These are phyloP conservation scores for Rosa lucieae DNA, from an alignment of 306 rosid genomes.

Conservation along the genomic window DNA sequence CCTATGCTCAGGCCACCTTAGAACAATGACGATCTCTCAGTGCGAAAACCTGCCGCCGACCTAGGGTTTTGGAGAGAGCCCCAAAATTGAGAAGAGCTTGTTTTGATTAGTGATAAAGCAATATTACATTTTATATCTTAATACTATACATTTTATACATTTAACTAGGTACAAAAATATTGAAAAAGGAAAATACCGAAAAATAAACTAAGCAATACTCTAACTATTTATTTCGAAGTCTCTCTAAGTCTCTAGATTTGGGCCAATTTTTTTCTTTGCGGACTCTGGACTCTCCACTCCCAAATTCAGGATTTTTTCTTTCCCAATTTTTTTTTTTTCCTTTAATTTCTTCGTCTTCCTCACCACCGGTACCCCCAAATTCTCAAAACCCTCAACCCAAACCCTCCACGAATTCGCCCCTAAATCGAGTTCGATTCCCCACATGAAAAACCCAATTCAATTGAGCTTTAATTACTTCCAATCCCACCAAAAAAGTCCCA, in stretches of 20 bases:
- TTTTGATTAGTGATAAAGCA: too few species aligned
- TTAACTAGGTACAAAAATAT: too few species aligned
- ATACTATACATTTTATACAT: too few species aligned
- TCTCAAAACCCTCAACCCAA: constrained; percentile 22
- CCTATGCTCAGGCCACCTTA: too few species aligned
- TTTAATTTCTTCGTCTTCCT: not conserved
- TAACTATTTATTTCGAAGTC: not conserved
- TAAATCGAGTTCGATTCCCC: constrained; percentile 5
- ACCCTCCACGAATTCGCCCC: not conserved
- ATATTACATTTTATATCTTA: too few species aligned
- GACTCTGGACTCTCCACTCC: not conserved
- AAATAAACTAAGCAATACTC: too few species aligned
- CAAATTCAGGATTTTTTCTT: not conserved
- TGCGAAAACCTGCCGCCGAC: too few species aligned
- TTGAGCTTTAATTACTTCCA: constrained; percentile 15
- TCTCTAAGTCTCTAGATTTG: not conserved
- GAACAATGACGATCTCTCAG: too few species aligned
- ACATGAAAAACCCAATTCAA: constrained; percentile 23
- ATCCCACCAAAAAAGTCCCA: constrained; percentile 16
- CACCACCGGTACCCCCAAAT: not conserved
- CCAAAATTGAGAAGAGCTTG: too few species aligned
- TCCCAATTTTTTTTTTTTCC: not conserved
- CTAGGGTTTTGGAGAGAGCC: too few species aligned
- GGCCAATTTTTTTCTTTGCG: not conserved
- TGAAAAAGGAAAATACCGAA: too few species aligned